Percentiles rank a stretch among this genome's conserved stretches.
These are phyloP conservation scores for Cenchrus americanus DNA, from an alignment of 176 grass and related monocot species.

Conservation along the genomic window DNA sequence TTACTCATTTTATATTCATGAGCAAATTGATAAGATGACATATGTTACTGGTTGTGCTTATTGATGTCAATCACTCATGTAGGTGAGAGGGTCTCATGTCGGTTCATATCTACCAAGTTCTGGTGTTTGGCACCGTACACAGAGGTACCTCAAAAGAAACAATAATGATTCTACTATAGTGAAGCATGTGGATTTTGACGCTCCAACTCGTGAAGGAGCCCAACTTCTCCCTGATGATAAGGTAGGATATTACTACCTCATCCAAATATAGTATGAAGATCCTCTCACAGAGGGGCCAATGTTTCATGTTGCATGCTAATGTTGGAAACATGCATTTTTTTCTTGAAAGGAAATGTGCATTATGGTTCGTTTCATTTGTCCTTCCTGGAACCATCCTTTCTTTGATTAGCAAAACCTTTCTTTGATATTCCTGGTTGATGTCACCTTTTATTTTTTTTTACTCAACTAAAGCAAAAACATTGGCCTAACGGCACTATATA, in stretches of 20 bases:
- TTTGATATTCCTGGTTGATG: neutral
- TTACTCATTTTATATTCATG: neutral
- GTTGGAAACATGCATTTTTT: conserved; percentile 18
- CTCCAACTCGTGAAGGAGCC: conserved; percentile 88
- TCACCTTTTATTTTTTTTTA: conserved; percentile 26
- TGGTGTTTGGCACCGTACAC: conserved; percentile 97
- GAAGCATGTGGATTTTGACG: conserved; percentile 98
- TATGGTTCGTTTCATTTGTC: neutral
- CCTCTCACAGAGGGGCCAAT: conserved; percentile 12
- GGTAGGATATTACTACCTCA: conserved; percentile 50
- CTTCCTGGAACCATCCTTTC: neutral
- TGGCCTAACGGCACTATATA: neutral
- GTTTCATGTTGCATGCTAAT: conserved; percentile 11
- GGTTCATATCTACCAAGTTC: conserved; percentile 95
- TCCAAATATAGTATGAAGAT: neutral
- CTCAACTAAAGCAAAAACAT: conserved; percentile 5
- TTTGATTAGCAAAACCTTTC: conserved; percentile 11
- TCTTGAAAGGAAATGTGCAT: conserved; percentile 6
- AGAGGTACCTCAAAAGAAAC: conserved; percentile 75
- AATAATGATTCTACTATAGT: conserved; percentile 72
- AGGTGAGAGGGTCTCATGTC: conserved; percentile 98
- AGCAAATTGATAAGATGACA: conserved; percentile 32
- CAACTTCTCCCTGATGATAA: conserved; percentile 84
- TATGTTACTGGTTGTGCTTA: conserved; percentile 13
- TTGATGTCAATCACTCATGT: conserved; percentile 50